Percentiles rank a stretch among this genome's conserved stretches.
phyloP scores from a whole-genome alignment of 805 yeast species.

The Candida sphagnicola region DNA sequence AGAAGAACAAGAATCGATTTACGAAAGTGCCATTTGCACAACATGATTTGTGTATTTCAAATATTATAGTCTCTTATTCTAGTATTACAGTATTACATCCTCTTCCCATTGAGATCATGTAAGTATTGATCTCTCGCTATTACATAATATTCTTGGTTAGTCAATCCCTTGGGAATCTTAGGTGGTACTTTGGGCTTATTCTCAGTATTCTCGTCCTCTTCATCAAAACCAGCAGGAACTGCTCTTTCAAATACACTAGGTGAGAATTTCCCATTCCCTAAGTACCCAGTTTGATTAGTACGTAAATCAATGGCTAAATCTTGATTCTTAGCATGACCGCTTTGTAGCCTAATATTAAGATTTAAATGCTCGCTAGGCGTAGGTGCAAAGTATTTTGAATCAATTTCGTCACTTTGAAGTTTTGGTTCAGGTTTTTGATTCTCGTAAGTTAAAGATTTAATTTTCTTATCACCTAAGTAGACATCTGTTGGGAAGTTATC shows the following conservation, averaged over 20 bases:
- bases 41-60: background rate
- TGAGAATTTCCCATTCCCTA: slow-evolving; percentile 39
- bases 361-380: slow-evolving; percentile 42
- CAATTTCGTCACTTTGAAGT: slow-evolving; percentile 22
- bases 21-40: too few species aligned
- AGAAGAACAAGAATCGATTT: too few species aligned
- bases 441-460: slow-evolving; percentile 24
- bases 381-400: slow-evolving; percentile 42
- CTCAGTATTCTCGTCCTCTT: slow-evolving; percentile 18
- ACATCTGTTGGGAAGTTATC: slow-evolving; percentile 30
- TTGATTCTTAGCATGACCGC: slow-evolving; percentile 17
- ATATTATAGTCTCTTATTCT: background rate
- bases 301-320: slow-evolving; percentile 23
- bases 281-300: slow-evolving; percentile 34
- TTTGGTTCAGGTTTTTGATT: slow-evolving; percentile 18
- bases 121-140: slow-evolving; percentile 37
- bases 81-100: slow-evolving; percentile 11
- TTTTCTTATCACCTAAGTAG: slow-evolving; percentile 31
- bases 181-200: slow-evolving; percentile 42
- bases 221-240: slow-evolving; percentile 7
- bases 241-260: slow-evolving; percentile 34
- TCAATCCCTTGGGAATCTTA: slow-evolving; percentile 38
- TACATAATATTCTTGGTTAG: slow-evolving; percentile 39
- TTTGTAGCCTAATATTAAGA: slow-evolving; percentile 18
- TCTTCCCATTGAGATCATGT: slow-evolving; percentile 34